A percentile compares a stretch with the other conserved stretches of the same genome.
Evolutionary conservation across 768 basidiomycete species (phyloP).

Genomic region (Suillus subluteus): DNA sequence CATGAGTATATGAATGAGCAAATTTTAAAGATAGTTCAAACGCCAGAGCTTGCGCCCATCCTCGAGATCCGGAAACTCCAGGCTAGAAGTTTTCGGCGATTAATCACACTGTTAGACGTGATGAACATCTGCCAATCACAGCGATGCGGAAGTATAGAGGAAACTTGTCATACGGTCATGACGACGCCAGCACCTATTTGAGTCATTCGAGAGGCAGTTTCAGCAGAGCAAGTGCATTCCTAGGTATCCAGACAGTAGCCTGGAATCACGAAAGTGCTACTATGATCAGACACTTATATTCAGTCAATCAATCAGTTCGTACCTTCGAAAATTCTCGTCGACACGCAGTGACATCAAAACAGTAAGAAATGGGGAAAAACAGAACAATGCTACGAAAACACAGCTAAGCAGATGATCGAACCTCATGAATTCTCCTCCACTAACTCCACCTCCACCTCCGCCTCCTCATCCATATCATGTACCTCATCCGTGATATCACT

Average conservation of each 20-base stretch:
- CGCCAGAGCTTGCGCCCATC: not conserved
- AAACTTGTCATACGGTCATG: not conserved
- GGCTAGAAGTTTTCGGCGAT: no score
- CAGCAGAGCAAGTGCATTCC: not conserved
- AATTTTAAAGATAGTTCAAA: not conserved
- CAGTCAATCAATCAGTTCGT: not conserved
- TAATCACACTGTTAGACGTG: not conserved
- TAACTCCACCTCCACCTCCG: conserved; percentile 18
- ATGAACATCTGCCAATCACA: not conserved
- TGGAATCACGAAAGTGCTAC: not conserved
- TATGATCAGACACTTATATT: not conserved
- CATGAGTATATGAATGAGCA: not conserved
- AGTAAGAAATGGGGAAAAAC: not conserved
- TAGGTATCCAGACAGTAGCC: not conserved
- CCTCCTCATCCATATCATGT: conserved; percentile 24
- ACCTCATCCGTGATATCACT: conserved; percentile 40
- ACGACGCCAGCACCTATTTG: not conserved
- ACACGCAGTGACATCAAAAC: not conserved
- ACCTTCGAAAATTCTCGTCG: not conserved
- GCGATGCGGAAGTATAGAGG: not conserved
- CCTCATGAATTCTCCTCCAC: conserved; percentile 11
- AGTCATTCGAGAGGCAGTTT: not conserved
- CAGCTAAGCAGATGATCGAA: not conserved
- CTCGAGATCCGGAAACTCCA: not conserved
- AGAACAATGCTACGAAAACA: conserved; percentile 6